These are phyloP conservation scores for Cyclotella cryptica DNA, from an alignment of 108 stramenopile species.

Conservation along the genomic window DNA sequence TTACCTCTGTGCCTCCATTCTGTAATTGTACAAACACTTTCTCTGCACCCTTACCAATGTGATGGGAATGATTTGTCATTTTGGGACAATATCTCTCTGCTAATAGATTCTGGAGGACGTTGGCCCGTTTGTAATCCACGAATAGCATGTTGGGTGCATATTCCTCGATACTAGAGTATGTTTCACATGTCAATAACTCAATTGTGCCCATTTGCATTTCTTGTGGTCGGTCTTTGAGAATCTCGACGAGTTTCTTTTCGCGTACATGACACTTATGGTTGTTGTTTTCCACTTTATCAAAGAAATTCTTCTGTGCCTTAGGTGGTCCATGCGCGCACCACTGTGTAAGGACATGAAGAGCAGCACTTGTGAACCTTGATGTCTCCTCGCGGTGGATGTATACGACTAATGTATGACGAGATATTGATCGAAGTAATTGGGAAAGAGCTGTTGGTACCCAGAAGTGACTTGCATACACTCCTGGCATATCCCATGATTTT, in stretches of 20 bases:
- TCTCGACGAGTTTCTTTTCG: slow-evolving; percentile 33
- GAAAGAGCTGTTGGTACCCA: not conserved
- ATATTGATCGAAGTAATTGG: slow-evolving; percentile 15
- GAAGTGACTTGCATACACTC: slow-evolving; percentile 16
- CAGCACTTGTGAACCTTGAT: slow-evolving; percentile 29
- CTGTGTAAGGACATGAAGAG: slow-evolving; percentile 18
- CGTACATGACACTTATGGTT: slow-evolving; percentile 23
- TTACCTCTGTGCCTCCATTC: slow-evolving; percentile 7
- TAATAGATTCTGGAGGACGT: slow-evolving; percentile 22
- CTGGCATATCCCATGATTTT: slow-evolving; percentile 29
- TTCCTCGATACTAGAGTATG: slow-evolving; percentile 36
- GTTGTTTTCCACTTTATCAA: slow-evolving; percentile 12
- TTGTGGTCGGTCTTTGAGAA: not conserved
- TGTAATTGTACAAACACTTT: slow-evolving; percentile 13
- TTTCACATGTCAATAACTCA: slow-evolving; percentile 31
- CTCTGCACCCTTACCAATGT: not conserved
- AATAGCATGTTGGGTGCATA: slow-evolving; percentile 52
- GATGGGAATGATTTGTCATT: not conserved
- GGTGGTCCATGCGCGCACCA: slow-evolving; percentile 18
- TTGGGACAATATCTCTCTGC: slow-evolving; percentile 44
- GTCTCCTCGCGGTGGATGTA: slow-evolving; percentile 61
- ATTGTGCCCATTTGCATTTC: slow-evolving; percentile 29
- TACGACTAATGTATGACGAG: slow-evolving; percentile 23
- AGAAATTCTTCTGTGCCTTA: not conserved
- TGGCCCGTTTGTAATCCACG: slow-evolving; percentile 43